Conservation (phyloP, 2,329 filamentous ascomycete species). For the Alternaria triticimaculans region DNA sequence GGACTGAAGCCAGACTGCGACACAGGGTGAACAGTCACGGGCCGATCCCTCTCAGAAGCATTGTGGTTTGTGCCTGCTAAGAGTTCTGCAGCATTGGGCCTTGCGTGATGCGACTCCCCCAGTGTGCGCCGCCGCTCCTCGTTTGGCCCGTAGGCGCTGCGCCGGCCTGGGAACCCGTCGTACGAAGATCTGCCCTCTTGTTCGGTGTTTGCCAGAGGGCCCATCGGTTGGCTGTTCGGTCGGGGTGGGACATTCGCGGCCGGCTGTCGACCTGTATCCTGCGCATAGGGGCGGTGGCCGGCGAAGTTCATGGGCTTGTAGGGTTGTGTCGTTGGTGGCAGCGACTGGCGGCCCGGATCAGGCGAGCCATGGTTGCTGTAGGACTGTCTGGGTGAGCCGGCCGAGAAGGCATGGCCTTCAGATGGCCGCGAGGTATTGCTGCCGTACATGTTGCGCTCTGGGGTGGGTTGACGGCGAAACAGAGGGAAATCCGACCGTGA, state of each 20-base stretch:
- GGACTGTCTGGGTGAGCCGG: constrained; percentile 40
- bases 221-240: constrained; percentile 50
- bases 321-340: constrained; percentile 39
- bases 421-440: constrained; percentile 32
- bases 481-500: constrained; percentile 44
- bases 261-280: constrained; percentile 35
- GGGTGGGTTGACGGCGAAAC: constrained; percentile 47
- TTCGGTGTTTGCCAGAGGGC: constrained; percentile 31
- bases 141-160: constrained; percentile 33
- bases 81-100: constrained; percentile 43
- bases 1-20: constrained; percentile 49
- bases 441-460: constrained; percentile 44
- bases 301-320: constrained; percentile 44
- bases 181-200: constrained; percentile 32
- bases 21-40: constrained; percentile 49
- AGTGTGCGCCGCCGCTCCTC: constrained; percentile 46
- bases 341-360: constrained; percentile 41
- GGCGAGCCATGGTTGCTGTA: constrained; percentile 47
- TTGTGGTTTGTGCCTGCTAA: constrained; percentile 31
- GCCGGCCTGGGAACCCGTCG: constrained; percentile 34
- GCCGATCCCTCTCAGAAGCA: constrained; percentile 38
- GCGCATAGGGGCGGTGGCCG: constrained; percentile 42
- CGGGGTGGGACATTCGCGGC: constrained; percentile 44
- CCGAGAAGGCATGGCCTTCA: constrained; percentile 36
- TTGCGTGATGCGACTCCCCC: constrained; percentile 44